These are phyloP conservation scores for Wickerhamiella sergipiensis DNA, from an alignment of 805 yeast genomes.

Conservation along the genomic window DNA sequence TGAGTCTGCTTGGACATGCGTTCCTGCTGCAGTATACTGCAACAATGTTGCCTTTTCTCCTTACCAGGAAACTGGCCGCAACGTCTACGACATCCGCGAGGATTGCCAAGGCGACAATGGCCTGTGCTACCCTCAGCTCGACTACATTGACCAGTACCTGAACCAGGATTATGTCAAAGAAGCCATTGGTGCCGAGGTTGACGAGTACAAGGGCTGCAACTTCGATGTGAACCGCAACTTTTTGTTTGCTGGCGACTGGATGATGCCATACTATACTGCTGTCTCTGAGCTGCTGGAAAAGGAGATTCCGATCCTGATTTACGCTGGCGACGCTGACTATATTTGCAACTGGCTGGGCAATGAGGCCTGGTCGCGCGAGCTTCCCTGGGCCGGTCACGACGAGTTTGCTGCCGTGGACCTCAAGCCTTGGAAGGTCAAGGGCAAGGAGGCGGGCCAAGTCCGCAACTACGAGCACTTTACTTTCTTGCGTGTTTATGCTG, in stretches of 20 bases:
- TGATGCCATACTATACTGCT: conserved; percentile 45
- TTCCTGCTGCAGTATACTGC: conserved; percentile 83
- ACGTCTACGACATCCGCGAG: conserved; percentile 76
- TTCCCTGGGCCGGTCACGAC: conserved; percentile 49
- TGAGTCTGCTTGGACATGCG: conserved; percentile 64
- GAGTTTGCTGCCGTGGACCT: conserved; percentile 30
- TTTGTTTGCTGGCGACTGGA: conserved; percentile 51
- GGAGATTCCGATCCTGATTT: conserved; percentile 66
- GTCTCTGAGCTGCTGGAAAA: conserved; percentile 50
- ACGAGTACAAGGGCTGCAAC: conserved; percentile 60
- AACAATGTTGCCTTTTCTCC: conserved; percentile 61
- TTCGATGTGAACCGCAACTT: conserved; percentile 66
- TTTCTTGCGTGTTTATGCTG: conserved; percentile 67
- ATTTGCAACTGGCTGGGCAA: conserved; percentile 92
- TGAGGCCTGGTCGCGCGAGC: conserved; percentile 61
- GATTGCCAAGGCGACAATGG: conserved; percentile 30
- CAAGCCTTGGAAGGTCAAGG: conserved; percentile 25
- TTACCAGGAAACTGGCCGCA: conserved; percentile 65
- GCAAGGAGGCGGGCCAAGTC: conserved; percentile 47
- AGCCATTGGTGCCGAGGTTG: conserved; percentile 80
- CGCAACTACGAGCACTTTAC: conserved; percentile 53
- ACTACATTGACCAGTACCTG: conserved; percentile 59
- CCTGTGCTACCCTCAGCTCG: conserved; percentile 57
- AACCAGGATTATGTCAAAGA: conserved; percentile 58
- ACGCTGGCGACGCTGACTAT: conserved; percentile 91